Conservation (phyloP, 306 rosid species). For the Abrus precatorius region DNA sequence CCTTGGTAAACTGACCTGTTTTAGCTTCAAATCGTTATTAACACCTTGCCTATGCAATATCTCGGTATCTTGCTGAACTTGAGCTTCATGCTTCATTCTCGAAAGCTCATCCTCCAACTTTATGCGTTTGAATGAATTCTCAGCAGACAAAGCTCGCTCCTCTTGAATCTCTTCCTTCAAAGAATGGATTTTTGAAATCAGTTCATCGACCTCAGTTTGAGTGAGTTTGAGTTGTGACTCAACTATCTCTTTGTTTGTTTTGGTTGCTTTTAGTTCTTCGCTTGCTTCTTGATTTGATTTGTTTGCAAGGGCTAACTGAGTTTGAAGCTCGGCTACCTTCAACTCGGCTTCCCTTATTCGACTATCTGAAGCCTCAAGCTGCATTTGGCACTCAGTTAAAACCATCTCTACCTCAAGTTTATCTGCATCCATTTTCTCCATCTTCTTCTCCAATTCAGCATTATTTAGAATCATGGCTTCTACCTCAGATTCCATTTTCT, state of each 20-base stretch:
- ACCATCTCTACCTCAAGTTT: conserved; percentile 60
- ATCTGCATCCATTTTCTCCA: conserved; percentile 60
- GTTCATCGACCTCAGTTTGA: conserved; percentile 58
- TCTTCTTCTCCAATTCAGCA: conserved; percentile 59
- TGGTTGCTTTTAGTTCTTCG: conserved; percentile 60
- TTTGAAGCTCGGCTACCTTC: conserved; percentile 61
- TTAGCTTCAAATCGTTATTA: conserved; percentile 60
- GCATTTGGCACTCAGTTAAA: conserved; percentile 54
- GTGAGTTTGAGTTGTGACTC: conserved; percentile 58
- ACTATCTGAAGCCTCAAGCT: conserved; percentile 61
- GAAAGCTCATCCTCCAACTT: conserved; percentile 74
- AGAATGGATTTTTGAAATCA: conserved; percentile 58
- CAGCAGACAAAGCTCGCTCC: conserved; percentile 67
- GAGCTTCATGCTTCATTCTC: conserved; percentile 62
- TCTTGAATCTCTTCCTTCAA: conserved; percentile 65
- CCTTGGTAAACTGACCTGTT: conserved; percentile 66
- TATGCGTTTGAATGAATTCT: conserved; percentile 52
- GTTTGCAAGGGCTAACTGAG: conserved; percentile 59
- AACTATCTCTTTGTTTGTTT: conserved; percentile 57
- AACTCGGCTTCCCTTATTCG: conserved; percentile 58
- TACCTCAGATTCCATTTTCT: conserved; percentile 59
- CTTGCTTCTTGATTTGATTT: conserved; percentile 60
- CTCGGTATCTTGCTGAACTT: conserved; percentile 56
- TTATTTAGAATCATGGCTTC: conserved; percentile 61
- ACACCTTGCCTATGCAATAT: conserved; percentile 40